Evolutionary conservation across 2,329 filamentous ascomycete genomes (phyloP).

Genomic region (Botrytis fabae): DNA sequence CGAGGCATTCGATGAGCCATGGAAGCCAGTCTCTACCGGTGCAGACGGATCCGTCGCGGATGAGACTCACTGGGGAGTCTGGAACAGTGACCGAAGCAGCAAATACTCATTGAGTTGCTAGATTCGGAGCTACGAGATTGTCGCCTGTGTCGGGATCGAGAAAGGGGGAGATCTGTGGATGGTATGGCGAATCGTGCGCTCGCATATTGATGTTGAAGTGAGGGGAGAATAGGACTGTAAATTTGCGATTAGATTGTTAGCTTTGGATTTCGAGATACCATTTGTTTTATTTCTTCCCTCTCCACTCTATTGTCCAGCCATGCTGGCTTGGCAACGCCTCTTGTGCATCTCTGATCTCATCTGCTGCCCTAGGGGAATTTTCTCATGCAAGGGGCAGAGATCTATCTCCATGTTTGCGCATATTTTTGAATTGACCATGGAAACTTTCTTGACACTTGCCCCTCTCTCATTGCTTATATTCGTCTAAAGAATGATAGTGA

Average conservation of each 20-base stretch:
- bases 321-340: conserved; percentile 1
- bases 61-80: conserved; percentile 70
- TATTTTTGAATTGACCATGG: background rate
- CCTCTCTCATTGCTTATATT: background rate
- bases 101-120: conserved; percentile 49
- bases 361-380: background rate
- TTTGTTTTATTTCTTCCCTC: background rate
- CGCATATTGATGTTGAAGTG: background rate
- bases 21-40: conserved; percentile 65
- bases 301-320: background rate
- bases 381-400: background rate
- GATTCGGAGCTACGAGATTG: background rate
- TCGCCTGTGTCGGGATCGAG: background rate
- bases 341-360: conserved; percentile 11
- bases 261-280: conserved; percentile 16
- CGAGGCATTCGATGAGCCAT: conserved; percentile 71
- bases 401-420: background rate
- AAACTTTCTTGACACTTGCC: background rate
- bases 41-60: conserved; percentile 61
- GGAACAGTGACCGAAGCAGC: conserved; percentile 56
- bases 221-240: background rate
- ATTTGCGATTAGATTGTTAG: conserved; percentile 11
- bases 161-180: background rate
- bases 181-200: background rate
- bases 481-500: background rate